Evolutionary conservation across 768 basidiomycete genomes (phyloP).

Genomic region (Hygrophoropsis aurantiaca): DNA sequence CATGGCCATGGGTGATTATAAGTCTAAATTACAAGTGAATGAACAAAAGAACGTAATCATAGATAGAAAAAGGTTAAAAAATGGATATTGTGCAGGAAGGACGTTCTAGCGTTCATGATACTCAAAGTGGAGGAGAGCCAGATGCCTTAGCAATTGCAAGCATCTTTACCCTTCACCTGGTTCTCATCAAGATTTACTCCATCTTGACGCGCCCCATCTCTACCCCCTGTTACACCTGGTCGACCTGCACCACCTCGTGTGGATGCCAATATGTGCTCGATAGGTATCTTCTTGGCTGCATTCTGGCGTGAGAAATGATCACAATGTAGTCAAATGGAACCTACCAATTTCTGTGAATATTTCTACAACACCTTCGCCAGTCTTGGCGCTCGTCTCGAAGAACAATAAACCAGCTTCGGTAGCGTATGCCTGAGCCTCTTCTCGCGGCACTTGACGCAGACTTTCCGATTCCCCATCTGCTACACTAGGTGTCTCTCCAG

Average conservation of each 20-base stretch:
- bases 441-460: slow-evolving; percentile 85
- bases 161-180: slow-evolving; percentile 65
- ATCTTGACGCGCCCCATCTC: slow-evolving; percentile 50
- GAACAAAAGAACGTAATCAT: slow-evolving; percentile 18
- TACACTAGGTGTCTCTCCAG: slow-evolving; percentile 63
- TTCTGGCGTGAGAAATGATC: not conserved
- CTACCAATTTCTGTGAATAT: slow-evolving; percentile 97
- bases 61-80: slow-evolving; percentile 15
- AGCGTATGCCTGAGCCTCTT: slow-evolving; percentile 96
- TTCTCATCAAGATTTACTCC: slow-evolving; percentile 74
- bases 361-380: slow-evolving; percentile 92
- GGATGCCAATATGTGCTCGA: slow-evolving; percentile 91
- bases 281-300: slow-evolving; percentile 81
- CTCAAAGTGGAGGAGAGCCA: slow-evolving; percentile 16
- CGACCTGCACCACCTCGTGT: slow-evolving; percentile 68
- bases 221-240: slow-evolving; percentile 53
- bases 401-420: slow-evolving; percentile 92
- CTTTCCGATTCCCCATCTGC: slow-evolving; percentile 61
- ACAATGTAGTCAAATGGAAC: slow-evolving; percentile 17
- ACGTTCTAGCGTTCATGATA: slow-evolving; percentile 4
- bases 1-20: slow-evolving; percentile 22
- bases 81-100: not conserved
- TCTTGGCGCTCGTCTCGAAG: slow-evolving; percentile 98
- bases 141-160: slow-evolving; percentile 71
- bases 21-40: slow-evolving; percentile 27